phyloP scores from a whole-genome alignment of 1,284 basidiomycete species.

The Uromyces viciae-fabae region DNA sequence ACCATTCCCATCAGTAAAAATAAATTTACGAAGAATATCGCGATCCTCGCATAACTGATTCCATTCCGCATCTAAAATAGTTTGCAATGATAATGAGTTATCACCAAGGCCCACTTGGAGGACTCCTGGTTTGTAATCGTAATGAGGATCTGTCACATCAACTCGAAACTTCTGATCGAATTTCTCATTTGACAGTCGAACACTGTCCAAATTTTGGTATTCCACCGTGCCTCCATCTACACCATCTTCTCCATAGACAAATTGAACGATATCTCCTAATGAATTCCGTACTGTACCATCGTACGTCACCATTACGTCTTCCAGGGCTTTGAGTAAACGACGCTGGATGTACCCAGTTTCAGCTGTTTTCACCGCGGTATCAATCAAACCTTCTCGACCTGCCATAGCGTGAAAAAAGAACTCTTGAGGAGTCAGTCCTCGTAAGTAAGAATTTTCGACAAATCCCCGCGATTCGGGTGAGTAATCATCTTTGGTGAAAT shows the following conservation, averaged over 20 bases:
- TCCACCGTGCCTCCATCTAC: conserved; percentile 99
- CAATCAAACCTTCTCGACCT: conserved; percentile 96
- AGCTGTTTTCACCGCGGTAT: conserved; percentile 99
- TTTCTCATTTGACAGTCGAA: conserved; percentile 73
- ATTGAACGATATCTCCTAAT: conserved; percentile 88
- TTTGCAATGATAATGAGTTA: conserved; percentile 75
- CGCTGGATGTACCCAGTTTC: conserved; percentile 99
- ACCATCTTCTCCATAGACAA: conserved; percentile 96
- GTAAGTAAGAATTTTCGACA: conserved; percentile 98
- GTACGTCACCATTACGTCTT: conserved; percentile 95
- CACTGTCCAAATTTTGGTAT: conserved; percentile 85
- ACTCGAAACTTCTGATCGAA: conserved; percentile 89
- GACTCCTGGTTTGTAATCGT: conserved; percentile 61
- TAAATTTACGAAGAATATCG: conserved; percentile 68
- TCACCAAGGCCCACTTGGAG: conserved; percentile 94
- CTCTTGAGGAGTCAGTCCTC: conserved; percentile 93
- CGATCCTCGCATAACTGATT: conserved; percentile 73
- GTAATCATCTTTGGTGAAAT: conserved; percentile 98
- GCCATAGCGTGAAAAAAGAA: conserved; percentile 99
- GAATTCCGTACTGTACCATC: conserved; percentile 98
- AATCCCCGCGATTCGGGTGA: conserved; percentile 97
- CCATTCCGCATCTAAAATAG: conserved; percentile 83
- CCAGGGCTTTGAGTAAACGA: conserved; percentile 92
- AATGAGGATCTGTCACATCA: conserved; percentile 73
- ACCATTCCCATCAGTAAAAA: conserved; percentile 72